Conservation (phyloP, 2,329 filamentous ascomycete genomes). For the Leptosphaerulina australis region DNA sequence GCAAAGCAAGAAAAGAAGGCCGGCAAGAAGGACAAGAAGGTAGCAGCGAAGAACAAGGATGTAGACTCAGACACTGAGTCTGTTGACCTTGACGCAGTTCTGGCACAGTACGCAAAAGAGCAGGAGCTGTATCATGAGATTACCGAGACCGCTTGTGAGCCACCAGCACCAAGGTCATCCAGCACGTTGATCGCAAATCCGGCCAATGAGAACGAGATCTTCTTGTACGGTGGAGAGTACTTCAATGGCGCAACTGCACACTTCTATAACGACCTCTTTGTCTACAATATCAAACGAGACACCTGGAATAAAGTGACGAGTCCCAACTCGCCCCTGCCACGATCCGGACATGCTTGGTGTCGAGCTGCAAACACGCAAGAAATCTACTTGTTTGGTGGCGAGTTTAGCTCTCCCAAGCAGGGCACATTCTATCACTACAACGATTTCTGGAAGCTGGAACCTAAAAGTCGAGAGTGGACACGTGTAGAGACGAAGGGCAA, state of each 20-base stretch:
- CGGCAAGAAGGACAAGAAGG: constrained; percentile 75
- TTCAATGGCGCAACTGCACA: constrained; percentile 87
- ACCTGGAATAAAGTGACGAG: constrained; percentile 91
- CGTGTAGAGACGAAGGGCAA: constrained; percentile 82
- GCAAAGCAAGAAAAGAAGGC: constrained; percentile 89
- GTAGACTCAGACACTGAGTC: constrained; percentile 91
- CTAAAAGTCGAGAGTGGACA: constrained; percentile 84
- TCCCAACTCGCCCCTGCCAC: constrained; percentile 87
- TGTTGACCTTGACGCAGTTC: constrained; percentile 87
- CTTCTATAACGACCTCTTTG: constrained; percentile 70
- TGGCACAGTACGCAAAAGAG: constrained; percentile 87
- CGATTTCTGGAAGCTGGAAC: constrained; percentile 94
- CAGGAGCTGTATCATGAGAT: constrained; percentile 95
- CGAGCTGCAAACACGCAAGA: constrained; percentile 82
- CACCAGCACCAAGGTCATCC: constrained; percentile 79
- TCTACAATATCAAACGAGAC: constrained; percentile 79
- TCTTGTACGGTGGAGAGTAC: constrained; percentile 93
- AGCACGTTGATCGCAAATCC: constrained; percentile 85
- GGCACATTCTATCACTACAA: constrained; percentile 99
- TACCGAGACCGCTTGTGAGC: constrained; percentile 75
- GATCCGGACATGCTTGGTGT: constrained; percentile 94
- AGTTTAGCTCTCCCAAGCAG: constrained; percentile 96
- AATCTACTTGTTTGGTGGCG: constrained; percentile 92
- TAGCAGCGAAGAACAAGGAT: constrained; percentile 71
- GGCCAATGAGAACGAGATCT: constrained; percentile 81